Evolutionary conservation across 192 early-diverging fungal species (phyloP), one percentile per base, ranked within the genome.

Genomic region (Dissophora globulifera): DNA sequence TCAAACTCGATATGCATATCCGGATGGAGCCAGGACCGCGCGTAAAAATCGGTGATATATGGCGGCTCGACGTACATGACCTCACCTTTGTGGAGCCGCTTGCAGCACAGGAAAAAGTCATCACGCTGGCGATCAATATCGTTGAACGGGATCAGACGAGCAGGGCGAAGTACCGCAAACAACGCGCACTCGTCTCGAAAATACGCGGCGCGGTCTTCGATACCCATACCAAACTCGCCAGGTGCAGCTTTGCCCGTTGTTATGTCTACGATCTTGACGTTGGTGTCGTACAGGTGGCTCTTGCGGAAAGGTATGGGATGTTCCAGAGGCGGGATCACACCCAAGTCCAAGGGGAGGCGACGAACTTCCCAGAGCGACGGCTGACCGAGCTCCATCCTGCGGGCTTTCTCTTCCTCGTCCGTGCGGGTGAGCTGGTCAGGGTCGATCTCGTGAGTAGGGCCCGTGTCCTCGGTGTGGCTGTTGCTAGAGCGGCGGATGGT

Each of bases 161-260:
- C 56, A 27, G 57, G 72, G 5, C 62, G 57, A 10, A 65, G 58
- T 16, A 76, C 51, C 2, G 71, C 55, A 60, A 67, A 76, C 42
- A 67, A 33, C 2, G 72, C 62, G 15, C 72, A 67, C 1, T 52
- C 57, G 33, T 66, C 58, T 2, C 72, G 57, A 32, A 60, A 54
- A 20, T 62, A 66, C 9, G 57, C 72, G 1, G 58, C 63, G 0
- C 72, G 62, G 23, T 76, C 72, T 29, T 76, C 72, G 12, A 76
- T 55, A 10, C 72, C 72, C 58, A 76, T 67, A 3, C 72, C 72
- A 50, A 76, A 67, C 50, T 76, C 72, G 0, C 63, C 62, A 4
- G 54, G 62, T 1, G 57, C 71, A 1, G 47, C 30, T 27, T 66
- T 65, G 12, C 72, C 72, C 0, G 63, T 62, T 4, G 62, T 66